Evolutionary conservation across 1,284 basidiomycete genomes (phyloP).

Genomic region (Ceratorhiza oryzae-sativae): DNA sequence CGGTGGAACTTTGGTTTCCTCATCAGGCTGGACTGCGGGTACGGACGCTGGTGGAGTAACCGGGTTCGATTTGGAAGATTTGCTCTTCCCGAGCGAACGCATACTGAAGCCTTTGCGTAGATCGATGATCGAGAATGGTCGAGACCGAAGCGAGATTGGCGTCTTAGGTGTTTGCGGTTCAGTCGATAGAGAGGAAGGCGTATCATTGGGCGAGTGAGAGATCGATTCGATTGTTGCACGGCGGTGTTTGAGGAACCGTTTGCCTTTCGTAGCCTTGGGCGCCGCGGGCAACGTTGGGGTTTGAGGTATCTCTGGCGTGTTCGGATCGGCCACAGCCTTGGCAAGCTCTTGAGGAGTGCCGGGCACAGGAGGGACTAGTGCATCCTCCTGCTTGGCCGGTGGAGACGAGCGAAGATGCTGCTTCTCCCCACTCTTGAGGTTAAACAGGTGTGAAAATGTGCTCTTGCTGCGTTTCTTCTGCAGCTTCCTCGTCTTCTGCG

Average conservation of each 20-base stretch:
- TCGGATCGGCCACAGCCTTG: conserved; percentile 28
- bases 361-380: conserved; percentile 17
- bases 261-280: conserved; percentile 15
- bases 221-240: conserved; percentile 22
- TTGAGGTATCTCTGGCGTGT: conserved; percentile 16
- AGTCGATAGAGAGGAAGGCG: neutral
- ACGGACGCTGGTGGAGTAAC: neutral
- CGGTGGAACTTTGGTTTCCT: neutral
- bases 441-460: conserved; percentile 24
- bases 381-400: conserved; percentile 22
- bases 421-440: conserved; percentile 27
- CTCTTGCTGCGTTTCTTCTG: conserved; percentile 20
- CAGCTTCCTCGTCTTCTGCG: conserved; percentile 5
- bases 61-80: conserved; percentile 31
- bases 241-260: conserved; percentile 1
- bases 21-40: neutral
- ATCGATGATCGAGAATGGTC: conserved; percentile 28
- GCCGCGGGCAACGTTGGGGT: neutral
- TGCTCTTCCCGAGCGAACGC: conserved; percentile 18
- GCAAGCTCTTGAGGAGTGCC: conserved; percentile 25
- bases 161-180: conserved; percentile 22
- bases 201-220: neutral
- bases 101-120: conserved; percentile 33
- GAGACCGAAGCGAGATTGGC: conserved; percentile 8
- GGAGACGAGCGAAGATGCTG: conserved; percentile 11